Evolutionary conservation across 805 yeast genomes (phyloP).

Genomic region (Yarrowia sp.): DNA sequence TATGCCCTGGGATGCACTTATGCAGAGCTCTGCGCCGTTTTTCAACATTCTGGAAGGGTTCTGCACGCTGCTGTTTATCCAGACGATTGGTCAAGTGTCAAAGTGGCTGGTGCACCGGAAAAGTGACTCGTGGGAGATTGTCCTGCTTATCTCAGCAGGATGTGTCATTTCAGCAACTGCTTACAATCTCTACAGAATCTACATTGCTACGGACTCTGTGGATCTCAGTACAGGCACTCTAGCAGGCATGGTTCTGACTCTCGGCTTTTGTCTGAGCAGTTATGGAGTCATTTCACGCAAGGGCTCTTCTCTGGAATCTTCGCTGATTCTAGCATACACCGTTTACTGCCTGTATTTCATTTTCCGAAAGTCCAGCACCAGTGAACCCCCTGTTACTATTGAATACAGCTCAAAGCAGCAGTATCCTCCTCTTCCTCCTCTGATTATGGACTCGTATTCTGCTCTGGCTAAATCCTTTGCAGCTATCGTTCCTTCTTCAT

Average conservation of each 20-base stretch:
- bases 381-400: background rate
- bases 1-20: slow-evolving; percentile 65
- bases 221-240: slow-evolving; percentile 75
- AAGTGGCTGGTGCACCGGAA: slow-evolving; percentile 60
- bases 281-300: slow-evolving; percentile 79
- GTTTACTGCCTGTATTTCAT: slow-evolving; percentile 92
- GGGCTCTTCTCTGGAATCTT: slow-evolving; percentile 89
- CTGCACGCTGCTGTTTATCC: slow-evolving; percentile 87
- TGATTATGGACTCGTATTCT: slow-evolving; percentile 41
- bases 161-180: slow-evolving; percentile 71
- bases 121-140: slow-evolving; percentile 77
- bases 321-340: slow-evolving; percentile 82
- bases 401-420: slow-evolving; percentile 6
- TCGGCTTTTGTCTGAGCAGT: slow-evolving; percentile 51
- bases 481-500: slow-evolving; percentile 42
- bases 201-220: slow-evolving; percentile 52
- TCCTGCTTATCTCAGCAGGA: slow-evolving; percentile 68
- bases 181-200: slow-evolving; percentile 79
- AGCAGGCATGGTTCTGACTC: slow-evolving; percentile 79
- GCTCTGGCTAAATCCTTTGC: slow-evolving; percentile 41
- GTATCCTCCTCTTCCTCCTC: slow-evolving; percentile 42
- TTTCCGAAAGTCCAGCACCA: slow-evolving; percentile 58
- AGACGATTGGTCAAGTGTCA: slow-evolving; percentile 82
- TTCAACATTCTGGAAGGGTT: slow-evolving; percentile 91
- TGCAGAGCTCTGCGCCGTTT: slow-evolving; percentile 80